Evolutionary conservation across 2,329 filamentous ascomycete species (phyloP).

Genomic region (Elsinoe australis): DNA sequence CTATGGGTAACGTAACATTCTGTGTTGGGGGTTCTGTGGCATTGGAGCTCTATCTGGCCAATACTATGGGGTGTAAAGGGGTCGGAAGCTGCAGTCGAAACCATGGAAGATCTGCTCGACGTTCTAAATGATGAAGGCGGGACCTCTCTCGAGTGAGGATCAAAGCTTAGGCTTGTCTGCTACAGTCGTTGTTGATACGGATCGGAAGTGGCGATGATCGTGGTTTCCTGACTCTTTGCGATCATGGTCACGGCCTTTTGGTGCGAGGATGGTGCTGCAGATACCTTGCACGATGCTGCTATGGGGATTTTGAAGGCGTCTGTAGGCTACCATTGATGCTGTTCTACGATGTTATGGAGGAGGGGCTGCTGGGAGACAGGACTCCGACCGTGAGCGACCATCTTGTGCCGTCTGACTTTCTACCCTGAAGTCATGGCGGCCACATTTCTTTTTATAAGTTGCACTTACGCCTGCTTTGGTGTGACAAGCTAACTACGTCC

Average conservation of each 20-base stretch:
- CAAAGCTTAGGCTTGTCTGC: constrained; percentile 89
- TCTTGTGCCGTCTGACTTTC: constrained; percentile 24
- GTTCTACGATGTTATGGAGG: background rate
- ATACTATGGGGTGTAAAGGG: background rate
- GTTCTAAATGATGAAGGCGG: constrained; percentile 37
- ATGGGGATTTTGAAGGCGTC: constrained; percentile 10
- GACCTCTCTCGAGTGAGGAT: constrained; percentile 90
- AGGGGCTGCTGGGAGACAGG: constrained; percentile 18
- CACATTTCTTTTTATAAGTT: constrained; percentile 38
- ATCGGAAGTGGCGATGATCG: constrained; percentile 20
- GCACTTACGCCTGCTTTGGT: constrained; percentile 15
- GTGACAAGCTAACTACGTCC: constrained; percentile 24
- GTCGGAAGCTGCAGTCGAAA: background rate
- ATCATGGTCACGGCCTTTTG: constrained; percentile 15
- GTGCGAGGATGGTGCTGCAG: constrained; percentile 17
- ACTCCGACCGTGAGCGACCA: constrained; percentile 24
- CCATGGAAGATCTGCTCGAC: background rate
- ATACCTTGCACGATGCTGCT: constrained; percentile 17
- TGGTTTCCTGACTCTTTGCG: constrained; percentile 23
- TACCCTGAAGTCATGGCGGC: constrained; percentile 22
- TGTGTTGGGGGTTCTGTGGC: background rate
- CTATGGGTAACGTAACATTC: background rate
- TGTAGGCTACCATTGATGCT: constrained; percentile 16
- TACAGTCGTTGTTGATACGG: constrained; percentile 20
- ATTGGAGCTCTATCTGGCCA: background rate